Evolutionary conservation across 75 land plant species (phyloP), one percentile per base, ranked within the genome.

Genomic region (Cunninghamia lanceolata): DNA sequence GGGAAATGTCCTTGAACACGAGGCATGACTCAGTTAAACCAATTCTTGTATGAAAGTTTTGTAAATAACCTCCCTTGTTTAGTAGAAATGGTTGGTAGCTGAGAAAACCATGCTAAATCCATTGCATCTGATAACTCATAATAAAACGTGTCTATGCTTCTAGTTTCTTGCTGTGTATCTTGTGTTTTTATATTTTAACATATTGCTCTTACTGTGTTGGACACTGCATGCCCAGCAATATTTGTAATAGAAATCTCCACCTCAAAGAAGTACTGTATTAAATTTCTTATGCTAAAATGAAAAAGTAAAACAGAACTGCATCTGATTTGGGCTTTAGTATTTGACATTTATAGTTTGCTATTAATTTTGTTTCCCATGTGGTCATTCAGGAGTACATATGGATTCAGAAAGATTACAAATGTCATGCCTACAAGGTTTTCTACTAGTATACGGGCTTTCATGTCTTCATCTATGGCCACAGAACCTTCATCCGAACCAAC

Each of bases 401-500:
- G 11, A 21, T 78, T 78, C 47, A 21, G n/a, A 40, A 42, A 3
- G 47, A 78, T 42, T 39, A 78, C 81, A 78, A 78, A 78, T 78
- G 11, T 21, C 46, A 78, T 39, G n/a, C 81, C 43, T 42, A 25
- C 43, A 42, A 40, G 43, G 43, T 40, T 2, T 40, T 78, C 45
- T 78, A 78, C 47, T 9, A 25, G n/a, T 9, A 78, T 78, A 43
- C 46, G 89, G 83, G 88, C 93, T 4, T 92, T 95, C 71, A 89
- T 88, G 91, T 87, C 94, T 9, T 89, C 96, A 7, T 86, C 81
- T 52, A 54, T 89, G 21, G 85, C 92, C 0, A 83, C 90, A 15
- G 97, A 95, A 74, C 92, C 93, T 38, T 86, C 91, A 78, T 86
- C 92, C 36, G 92, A 90, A 82, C 86, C 89, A 54, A 56, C 87